Evolutionary conservation across 139 green algal species (phyloP).

Genomic region (Cymbomonas tetramitiformis): DNA sequence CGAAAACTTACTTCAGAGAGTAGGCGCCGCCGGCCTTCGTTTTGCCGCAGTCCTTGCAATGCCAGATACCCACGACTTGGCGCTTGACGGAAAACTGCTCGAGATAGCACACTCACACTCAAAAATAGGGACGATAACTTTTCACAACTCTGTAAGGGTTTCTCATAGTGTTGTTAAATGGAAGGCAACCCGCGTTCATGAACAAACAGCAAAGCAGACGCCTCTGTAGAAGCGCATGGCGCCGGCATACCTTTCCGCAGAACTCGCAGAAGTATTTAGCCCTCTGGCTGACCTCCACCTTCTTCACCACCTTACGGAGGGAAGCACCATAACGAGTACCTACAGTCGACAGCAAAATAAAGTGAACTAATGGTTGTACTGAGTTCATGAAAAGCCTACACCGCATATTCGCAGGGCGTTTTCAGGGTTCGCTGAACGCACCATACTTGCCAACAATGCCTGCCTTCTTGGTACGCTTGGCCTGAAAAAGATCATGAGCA

Average conservation of each 20-base stretch:
- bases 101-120: no score
- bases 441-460: slow-evolving; percentile 98
- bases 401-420: no score
- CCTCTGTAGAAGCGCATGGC: slow-evolving; percentile 31
- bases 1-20: no score
- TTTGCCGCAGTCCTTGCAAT: slow-evolving; percentile 90
- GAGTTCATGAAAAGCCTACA: no score
- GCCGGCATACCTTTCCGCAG: no score
- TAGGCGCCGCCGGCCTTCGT: slow-evolving; percentile 83
- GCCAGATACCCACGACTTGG: slow-evolving; percentile 88
- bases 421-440: no score
- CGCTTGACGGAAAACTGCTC: slow-evolving; percentile 80
- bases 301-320: slow-evolving; percentile 97
- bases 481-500: no score
- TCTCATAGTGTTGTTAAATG: no score
- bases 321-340: slow-evolving; percentile 89
- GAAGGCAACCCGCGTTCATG: not conserved
- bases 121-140: not conserved
- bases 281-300: slow-evolving; percentile 98
- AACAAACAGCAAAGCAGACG: not conserved
- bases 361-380: not conserved
- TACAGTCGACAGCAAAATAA: slow-evolving; percentile 1
- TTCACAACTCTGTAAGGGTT: not conserved
- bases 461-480: slow-evolving; percentile 99
- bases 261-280: slow-evolving; percentile 97